Base-by-base conservation (phyloP, 2,329 filamentous ascomycete genomes). In the Hymenoscyphus fructigenus region DNA sequence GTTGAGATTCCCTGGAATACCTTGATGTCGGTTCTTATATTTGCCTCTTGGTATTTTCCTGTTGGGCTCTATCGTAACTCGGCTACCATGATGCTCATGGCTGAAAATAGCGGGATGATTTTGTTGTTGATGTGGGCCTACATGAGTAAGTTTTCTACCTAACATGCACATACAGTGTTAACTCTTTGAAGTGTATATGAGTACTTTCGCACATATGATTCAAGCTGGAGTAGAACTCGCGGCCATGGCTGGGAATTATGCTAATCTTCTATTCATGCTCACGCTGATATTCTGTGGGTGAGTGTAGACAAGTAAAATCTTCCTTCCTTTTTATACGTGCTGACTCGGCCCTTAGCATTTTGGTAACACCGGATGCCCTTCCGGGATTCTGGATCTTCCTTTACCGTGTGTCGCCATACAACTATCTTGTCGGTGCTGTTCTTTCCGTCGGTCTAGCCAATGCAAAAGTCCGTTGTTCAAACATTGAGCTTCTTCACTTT, bases 1-100 rank as follows among this genome's bases (percentile, higher is more conserved):
- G 91, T 94, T 65, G 93, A 97, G 76, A 80, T 97, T 5, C 92
- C 93, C 0, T 97, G 91, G 88, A 92, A 96, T 75, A 70, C 69
- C 6, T 78, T 95, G 50, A 90, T 91, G 83, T 86, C 87, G 0
- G 83, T 88, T 20, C 79, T 96, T 71, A 89, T 93, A 80, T 96
- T 83, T 80, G 83, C 92, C 73, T 88, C 83, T 75, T 94, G 91
- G 86, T 97, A 96, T 81, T 97, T 93, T 76, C 91, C 92, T 0
- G 85, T 96, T 59, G 91, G 91, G 2, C 38, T 74, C 5, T 88
- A 91, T 75, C 78, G 80, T 65, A 94, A 94, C 73, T 90, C 91
- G 2, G 79, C 82, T 20, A 80, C 81, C 0, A 85, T 86, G 3
- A 83, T 83, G 65, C 81, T 87, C 68, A 83, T 88, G 0, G 75